These are phyloP conservation scores for Colletotrichum theobromicola DNA, from an alignment of 2,329 filamentous ascomycete species.

Conservation along the genomic window DNA sequence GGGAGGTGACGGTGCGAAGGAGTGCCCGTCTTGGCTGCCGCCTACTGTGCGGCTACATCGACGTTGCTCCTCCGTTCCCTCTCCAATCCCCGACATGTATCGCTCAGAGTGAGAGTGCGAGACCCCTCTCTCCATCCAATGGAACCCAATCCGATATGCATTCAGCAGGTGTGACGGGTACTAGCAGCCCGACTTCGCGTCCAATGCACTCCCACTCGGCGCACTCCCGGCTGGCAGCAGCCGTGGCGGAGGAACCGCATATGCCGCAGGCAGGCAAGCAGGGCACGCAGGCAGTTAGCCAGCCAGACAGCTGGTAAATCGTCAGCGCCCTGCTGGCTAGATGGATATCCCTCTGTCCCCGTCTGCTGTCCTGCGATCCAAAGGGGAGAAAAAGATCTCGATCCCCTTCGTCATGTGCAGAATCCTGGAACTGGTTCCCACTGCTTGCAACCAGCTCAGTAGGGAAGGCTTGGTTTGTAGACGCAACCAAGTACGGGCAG, in stretches of 20 bases:
- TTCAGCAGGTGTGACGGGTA: neutral
- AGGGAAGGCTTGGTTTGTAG: neutral
- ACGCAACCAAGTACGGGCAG: neutral
- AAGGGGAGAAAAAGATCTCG: neutral
- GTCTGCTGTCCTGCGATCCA: neutral
- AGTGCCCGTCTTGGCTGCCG: neutral
- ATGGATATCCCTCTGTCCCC: neutral
- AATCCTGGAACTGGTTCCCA: slow-evolving; percentile 6
- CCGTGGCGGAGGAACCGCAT: neutral
- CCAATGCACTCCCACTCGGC: neutral
- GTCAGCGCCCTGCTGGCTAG: neutral
- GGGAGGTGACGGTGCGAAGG: neutral
- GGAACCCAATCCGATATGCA: neutral
- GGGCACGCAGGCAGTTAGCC: neutral
- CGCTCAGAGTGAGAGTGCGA: neutral
- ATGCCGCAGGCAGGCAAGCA: neutral
- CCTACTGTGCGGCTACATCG: neutral
- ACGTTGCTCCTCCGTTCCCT: neutral
- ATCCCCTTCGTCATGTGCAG: neutral
- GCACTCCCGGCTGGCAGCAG: neutral
- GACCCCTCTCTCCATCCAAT: neutral
- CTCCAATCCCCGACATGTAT: neutral
- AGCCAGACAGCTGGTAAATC: neutral
- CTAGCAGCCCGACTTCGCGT: neutral
- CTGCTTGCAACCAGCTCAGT: neutral